Percentiles rank a stretch among this genome's conserved stretches.
Conservation (phyloP, 345 rosid species). For the Dipteronia sinensis region DNA sequence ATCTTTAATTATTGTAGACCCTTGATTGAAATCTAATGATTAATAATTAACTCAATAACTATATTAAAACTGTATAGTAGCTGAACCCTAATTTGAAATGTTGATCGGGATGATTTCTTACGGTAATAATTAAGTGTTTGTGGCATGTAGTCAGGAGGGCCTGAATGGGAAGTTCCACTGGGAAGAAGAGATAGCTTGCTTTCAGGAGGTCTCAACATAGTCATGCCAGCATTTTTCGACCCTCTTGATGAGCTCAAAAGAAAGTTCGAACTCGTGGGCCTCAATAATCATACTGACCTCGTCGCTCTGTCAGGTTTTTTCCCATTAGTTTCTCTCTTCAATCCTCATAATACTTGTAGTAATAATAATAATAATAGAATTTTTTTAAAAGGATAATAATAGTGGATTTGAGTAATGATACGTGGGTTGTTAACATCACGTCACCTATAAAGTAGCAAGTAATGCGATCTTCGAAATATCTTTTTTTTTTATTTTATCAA, state of each 20-base stretch:
- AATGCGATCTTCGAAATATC: no score
- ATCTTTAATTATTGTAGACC: no score
- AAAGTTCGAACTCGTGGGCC: slow-evolving; percentile 20
- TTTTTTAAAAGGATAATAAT: not conserved
- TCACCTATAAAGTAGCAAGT: no score
- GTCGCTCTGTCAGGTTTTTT: slow-evolving; percentile 29
- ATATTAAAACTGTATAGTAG: no score
- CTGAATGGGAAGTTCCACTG: slow-evolving; percentile 27
- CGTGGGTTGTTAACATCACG: no score
- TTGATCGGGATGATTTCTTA: no score
- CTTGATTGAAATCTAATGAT: no score
- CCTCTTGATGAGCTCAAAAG: slow-evolving; percentile 21
- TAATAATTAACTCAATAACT: no score
- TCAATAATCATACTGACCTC: slow-evolving; percentile 25
- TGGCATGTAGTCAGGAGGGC: slow-evolving; percentile 37
- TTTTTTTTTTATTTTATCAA: no score
- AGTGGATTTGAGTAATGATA: not conserved
- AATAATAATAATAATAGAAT: no score
- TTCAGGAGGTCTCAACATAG: slow-evolving; percentile 5
- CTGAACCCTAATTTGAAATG: no score
- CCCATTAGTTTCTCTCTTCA: not conserved
- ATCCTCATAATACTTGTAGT: no score
- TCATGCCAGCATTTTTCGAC: slow-evolving; percentile 7
- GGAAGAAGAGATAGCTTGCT: slow-evolving; percentile 41
- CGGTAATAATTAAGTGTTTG: not conserved